Percentiles rank a stretch among this genome's conserved stretches.
phyloP scores from a whole-genome alignment of 148 eudicot species.

The Persicaria tinctoria region DNA sequence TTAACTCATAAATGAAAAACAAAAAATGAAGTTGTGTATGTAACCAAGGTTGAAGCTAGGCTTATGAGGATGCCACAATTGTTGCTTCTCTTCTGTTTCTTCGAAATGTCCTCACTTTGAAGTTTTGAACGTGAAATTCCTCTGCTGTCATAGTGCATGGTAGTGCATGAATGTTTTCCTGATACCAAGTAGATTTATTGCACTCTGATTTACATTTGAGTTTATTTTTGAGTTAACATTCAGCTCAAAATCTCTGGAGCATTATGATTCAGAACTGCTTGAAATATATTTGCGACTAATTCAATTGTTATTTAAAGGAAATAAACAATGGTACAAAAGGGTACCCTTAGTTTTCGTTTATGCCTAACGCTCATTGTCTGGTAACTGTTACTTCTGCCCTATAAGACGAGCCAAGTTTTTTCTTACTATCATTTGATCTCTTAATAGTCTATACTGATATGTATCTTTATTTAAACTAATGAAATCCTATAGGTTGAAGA shows the following conservation, averaged over 20 bases:
- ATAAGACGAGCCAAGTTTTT: no score
- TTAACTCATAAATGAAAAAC: neutral
- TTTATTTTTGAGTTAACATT: neutral
- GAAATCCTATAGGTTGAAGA: constrained; percentile 37
- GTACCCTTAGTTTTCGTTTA: neutral
- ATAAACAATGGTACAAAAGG: neutral
- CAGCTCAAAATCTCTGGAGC: neutral
- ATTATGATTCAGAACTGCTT: neutral
- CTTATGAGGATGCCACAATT: no score
- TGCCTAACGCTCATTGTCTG: neutral
- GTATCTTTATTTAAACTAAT: neutral
- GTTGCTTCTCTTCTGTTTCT: no score
- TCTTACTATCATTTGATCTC: neutral
- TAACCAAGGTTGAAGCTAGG: neutral
- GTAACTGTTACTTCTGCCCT: neutral
- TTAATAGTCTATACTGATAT: neutral
- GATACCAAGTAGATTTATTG: neutral
- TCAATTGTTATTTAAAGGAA: neutral
- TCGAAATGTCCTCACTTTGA: no score
- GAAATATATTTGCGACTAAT: neutral
- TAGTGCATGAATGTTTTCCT: neutral
- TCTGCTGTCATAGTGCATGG: neutral
- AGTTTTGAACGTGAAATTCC: neutral
- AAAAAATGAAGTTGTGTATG: neutral
- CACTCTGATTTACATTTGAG: neutral